Conservation (phyloP, 2,329 filamentous ascomycete genomes). For the Magnaporthiopsis poae region DNA sequence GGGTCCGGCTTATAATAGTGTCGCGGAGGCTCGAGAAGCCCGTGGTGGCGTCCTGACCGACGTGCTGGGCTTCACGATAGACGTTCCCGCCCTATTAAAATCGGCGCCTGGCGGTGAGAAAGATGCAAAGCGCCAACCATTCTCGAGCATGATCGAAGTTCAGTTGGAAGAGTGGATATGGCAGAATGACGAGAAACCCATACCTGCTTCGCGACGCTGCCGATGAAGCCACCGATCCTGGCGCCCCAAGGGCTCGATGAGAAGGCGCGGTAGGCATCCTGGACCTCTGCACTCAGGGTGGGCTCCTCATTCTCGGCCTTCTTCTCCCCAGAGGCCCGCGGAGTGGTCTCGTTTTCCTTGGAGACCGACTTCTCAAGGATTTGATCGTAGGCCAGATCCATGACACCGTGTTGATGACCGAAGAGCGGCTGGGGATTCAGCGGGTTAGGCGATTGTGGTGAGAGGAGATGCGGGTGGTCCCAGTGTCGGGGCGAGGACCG, state of each 20-base stretch:
- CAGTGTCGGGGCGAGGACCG: not conserved
- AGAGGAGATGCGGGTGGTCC: not conserved
- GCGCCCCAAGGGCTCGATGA: conserved; percentile 86
- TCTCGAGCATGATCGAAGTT: not conserved
- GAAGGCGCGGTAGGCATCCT: conserved; percentile 91
- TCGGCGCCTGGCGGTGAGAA: conserved; percentile 7
- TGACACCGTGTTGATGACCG: conserved; percentile 27
- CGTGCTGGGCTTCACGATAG: conserved; percentile 67
- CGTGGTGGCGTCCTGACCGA: conserved; percentile 71
- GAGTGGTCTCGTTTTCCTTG: conserved; percentile 33
- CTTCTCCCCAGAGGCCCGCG: conserved; percentile 28
- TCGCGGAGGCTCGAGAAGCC: conserved; percentile 63
- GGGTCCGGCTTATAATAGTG: conserved; percentile 61
- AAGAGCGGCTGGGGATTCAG: not conserved
- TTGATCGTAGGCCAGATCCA: conserved; percentile 97
- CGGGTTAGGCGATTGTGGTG: not conserved
- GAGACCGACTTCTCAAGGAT: conserved; percentile 74
- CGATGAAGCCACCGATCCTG: conserved; percentile 76
- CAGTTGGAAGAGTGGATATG: not conserved
- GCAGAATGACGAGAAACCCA: not conserved
- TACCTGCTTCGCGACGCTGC: conserved; percentile 87
- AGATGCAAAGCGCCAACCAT: conserved; percentile 2
- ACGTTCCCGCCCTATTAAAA: conserved; percentile 58
- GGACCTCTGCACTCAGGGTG: conserved; percentile 75
- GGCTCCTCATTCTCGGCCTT: conserved; percentile 19